phyloP scores from a whole-genome alignment of 257 asterid species.

The Rhazya stricta region DNA sequence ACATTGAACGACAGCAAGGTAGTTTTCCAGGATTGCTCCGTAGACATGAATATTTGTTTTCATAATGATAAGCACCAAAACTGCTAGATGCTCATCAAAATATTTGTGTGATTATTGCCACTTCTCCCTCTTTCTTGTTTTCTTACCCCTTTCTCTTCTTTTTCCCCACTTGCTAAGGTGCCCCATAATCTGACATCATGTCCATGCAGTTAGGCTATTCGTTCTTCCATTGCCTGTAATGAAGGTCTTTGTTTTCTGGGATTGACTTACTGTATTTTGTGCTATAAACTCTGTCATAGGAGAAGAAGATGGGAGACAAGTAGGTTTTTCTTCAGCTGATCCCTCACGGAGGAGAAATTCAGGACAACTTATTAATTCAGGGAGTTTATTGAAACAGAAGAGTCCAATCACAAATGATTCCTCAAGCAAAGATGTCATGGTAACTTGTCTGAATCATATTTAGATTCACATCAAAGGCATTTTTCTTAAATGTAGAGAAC shows the following conservation, averaged over 20 bases:
- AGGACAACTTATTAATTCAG: conserved; percentile 53
- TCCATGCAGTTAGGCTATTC: neutral
- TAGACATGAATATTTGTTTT: neutral
- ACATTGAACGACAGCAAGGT: conserved; percentile 68
- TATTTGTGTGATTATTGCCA: neutral
- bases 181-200: neutral
- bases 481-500: neutral
- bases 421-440: conserved; percentile 77
- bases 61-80: neutral
- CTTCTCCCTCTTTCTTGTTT: neutral
- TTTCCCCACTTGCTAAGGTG: neutral
- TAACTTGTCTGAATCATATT: conserved; percentile 35
- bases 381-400: conserved; percentile 57
- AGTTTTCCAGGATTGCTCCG: conserved; percentile 12
- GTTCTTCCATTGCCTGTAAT: neutral
- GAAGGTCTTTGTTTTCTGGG: neutral
- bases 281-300: conserved; percentile 31
- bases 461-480: neutral
- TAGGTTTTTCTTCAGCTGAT: conserved; percentile 63
- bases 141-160: neutral
- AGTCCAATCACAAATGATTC: conserved; percentile 72
- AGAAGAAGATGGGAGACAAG: conserved; percentile 74
- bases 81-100: neutral
- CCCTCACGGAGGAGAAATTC: conserved; percentile 61
- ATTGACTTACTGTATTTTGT: neutral